Evolutionary conservation across 345 rosid genomes (phyloP).

Genomic region (Clausena lansium): DNA sequence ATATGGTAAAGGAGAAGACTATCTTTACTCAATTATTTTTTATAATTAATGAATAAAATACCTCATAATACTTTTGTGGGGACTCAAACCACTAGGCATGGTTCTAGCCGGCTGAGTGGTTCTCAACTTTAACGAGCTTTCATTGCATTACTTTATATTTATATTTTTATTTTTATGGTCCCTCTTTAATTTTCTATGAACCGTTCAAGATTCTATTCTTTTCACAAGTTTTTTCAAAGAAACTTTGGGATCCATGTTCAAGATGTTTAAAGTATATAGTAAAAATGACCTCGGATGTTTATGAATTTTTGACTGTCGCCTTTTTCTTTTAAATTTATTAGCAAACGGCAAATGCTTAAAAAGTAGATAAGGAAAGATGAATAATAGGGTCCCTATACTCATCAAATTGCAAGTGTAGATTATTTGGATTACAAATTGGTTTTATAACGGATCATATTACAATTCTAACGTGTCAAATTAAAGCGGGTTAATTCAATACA

Average conservation of each 20-base stretch:
- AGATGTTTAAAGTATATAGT: background rate
- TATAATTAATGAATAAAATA: no score
- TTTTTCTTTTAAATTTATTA: background rate
- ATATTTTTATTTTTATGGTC: no score
- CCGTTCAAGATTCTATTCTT: background rate
- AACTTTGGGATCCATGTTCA: background rate
- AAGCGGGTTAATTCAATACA: no score
- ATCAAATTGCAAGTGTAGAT: background rate
- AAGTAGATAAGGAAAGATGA: background rate
- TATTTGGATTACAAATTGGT: background rate
- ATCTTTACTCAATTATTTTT: no score
- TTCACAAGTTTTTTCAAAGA: background rate
- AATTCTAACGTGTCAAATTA: no score
- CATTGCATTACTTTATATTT: no score
- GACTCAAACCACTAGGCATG: no score
- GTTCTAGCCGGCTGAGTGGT: no score
- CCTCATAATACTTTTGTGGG: no score
- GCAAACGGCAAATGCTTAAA: background rate
- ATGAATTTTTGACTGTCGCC: background rate
- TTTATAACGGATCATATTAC: no score
- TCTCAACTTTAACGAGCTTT: background rate
- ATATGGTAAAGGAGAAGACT: no score
- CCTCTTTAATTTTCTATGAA: no score
- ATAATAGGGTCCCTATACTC: background rate
- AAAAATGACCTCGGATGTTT: background rate